These are phyloP conservation scores for Nepenthes gracilis DNA, from an alignment of 148 eudicot genomes.

Conservation along the genomic window DNA sequence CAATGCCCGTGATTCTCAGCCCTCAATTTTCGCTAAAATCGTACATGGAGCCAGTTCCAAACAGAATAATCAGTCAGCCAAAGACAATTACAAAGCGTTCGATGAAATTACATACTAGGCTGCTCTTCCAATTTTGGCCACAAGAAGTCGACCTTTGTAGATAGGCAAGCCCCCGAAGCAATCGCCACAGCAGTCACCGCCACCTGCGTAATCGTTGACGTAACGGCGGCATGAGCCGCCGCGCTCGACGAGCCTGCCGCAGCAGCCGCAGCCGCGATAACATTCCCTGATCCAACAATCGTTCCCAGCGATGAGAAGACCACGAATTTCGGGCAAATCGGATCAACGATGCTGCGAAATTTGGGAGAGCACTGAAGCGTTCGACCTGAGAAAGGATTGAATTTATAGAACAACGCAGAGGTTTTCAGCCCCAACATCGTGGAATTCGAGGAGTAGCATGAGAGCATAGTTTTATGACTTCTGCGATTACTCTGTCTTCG, in stretches of 20 bases:
- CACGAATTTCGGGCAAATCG: conserved; percentile 21
- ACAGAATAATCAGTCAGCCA: background rate
- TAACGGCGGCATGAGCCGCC: conserved; percentile 58
- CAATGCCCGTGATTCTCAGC: background rate
- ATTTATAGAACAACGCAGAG: conserved; percentile 6
- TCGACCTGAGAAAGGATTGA: conserved; percentile 8
- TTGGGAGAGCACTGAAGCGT: conserved; percentile 5
- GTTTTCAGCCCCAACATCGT: conserved; percentile 15
- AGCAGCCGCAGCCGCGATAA: conserved; percentile 45
- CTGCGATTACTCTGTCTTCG: too few species aligned
- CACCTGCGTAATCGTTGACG: conserved; percentile 79
- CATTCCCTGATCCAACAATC: conserved; percentile 28
- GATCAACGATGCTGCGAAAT: conserved; percentile 19
- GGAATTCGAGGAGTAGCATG: conserved; percentile 1
- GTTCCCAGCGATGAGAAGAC: conserved; percentile 41
- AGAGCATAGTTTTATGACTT: conserved; percentile 2
- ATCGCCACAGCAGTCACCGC: conserved; percentile 95
- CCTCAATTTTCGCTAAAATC: background rate
- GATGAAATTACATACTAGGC: conserved; percentile 35
- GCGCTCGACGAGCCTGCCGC: conserved; percentile 27
- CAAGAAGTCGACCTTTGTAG: conserved; percentile 75
- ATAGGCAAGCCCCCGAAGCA: conserved; percentile 90
- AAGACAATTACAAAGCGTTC: background rate
- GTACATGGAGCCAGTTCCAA: background rate
- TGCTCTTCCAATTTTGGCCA: conserved; percentile 76